Conservation (phyloP, 306 rosid genomes). For the Vigna angularis region DNA sequence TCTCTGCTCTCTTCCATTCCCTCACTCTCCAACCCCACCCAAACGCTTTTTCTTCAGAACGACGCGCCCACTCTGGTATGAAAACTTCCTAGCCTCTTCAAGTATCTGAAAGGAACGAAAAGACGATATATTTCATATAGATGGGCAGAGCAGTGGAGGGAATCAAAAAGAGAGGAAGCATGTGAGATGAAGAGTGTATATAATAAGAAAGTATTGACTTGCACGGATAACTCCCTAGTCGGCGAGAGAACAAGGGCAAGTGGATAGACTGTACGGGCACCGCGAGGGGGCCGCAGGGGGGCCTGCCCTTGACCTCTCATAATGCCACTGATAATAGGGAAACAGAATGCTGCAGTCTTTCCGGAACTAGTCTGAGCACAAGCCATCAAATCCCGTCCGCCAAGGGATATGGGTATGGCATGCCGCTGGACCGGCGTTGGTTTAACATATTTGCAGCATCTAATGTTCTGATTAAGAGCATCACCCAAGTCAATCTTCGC, state of each 20-base stretch:
- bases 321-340: slow-evolving; percentile 87
- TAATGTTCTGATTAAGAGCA: slow-evolving; percentile 73
- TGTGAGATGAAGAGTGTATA: neutral
- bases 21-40: no score
- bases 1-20: no score
- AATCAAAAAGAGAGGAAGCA: neutral
- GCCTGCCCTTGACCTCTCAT: slow-evolving; percentile 70
- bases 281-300: slow-evolving; percentile 72
- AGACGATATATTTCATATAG: no score
- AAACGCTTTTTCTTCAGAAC: no score
- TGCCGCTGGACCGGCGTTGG: slow-evolving; percentile 94
- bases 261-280: slow-evolving; percentile 77
- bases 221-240: slow-evolving; percentile 87
- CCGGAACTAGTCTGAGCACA: slow-evolving; percentile 96
- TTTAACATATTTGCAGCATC: slow-evolving; percentile 82
- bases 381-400: slow-evolving; percentile 86
- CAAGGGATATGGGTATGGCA: slow-evolving; percentile 85
- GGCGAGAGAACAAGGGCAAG: slow-evolving; percentile 96
- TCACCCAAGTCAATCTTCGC: slow-evolving; percentile 90
- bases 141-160: no score
- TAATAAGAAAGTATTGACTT: slow-evolving; percentile 58
- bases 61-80: no score
- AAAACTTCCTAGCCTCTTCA: slow-evolving; percentile 74
- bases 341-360: slow-evolving; percentile 89
- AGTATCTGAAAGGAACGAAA: slow-evolving; percentile 63